Conservation (phyloP, 1,139 yeast genomes). For the Suhomyces maxii region DNA sequence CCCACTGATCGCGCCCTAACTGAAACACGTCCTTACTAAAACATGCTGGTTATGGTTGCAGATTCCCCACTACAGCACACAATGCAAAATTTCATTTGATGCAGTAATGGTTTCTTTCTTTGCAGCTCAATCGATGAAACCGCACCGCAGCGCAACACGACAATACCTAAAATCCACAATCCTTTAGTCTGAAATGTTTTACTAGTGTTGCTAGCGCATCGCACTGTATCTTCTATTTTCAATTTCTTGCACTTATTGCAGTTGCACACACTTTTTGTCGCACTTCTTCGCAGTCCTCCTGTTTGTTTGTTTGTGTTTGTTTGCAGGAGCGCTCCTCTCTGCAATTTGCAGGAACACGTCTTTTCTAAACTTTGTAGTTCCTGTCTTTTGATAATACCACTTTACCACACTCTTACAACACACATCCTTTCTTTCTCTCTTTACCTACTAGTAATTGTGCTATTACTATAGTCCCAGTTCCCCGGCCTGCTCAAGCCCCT, state of each 20-base stretch:
- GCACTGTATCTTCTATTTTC: too few relatives aligned
- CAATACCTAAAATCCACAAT: too few relatives aligned
- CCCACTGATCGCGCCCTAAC: neutral
- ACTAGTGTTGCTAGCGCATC: too few relatives aligned
- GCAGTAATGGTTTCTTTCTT: neutral
- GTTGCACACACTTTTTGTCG: neutral
- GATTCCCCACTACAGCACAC: neutral
- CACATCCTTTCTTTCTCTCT: neutral
- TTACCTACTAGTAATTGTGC: neutral
- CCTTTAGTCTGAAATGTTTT: too few relatives aligned
- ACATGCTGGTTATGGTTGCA: neutral
- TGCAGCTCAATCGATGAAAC: neutral
- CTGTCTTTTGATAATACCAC: neutral
- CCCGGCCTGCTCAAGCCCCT: conserved; percentile 1
- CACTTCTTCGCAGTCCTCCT: neutral
- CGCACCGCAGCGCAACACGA: too few relatives aligned
- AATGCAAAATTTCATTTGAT: neutral
- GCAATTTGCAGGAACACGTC: conserved; percentile 3
- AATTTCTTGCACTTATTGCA: neutral
- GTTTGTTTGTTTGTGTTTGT: conserved; percentile 6
- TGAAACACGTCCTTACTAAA: neutral
- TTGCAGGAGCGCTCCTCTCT: conserved; percentile 7
- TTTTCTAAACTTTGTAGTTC: neutral
- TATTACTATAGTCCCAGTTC: neutral
- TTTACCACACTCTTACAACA: neutral